phyloP scores from a whole-genome alignment of 78 protist species.

The Dictyostelium firmibasis region DNA sequence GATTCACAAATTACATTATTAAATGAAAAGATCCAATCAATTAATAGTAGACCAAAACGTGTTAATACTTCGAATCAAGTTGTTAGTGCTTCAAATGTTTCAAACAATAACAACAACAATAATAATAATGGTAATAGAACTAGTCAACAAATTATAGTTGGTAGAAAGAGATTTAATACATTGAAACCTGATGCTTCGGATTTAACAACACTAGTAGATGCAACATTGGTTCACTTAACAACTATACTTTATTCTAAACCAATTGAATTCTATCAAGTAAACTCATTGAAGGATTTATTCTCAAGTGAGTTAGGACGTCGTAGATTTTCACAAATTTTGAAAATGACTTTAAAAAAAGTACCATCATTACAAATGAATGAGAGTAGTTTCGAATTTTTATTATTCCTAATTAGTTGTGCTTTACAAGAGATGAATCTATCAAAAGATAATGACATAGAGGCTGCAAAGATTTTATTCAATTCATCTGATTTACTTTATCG shows the following conservation, averaged over 20 bases:
- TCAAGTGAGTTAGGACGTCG: conserved; percentile 38
- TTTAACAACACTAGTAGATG: conserved; percentile 26
- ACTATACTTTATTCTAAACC: conserved; percentile 27
- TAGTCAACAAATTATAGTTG: conserved; percentile 24
- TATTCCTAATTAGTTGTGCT: conserved; percentile 12
- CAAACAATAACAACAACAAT: too few species aligned
- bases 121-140: not conserved
- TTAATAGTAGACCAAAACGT: conserved; percentile 39
- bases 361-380: conserved; percentile 18
- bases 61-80: not conserved
- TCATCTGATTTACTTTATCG: conserved; percentile 19
- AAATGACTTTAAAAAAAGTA: conserved; percentile 31
- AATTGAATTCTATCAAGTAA: conserved; percentile 46
- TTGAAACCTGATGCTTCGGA: conserved; percentile 30
- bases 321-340: conserved; percentile 44
- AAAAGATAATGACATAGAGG: not conserved
- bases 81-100: not conserved
- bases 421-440: conserved; percentile 44
- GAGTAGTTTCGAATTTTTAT: conserved; percentile 19
- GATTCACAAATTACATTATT: conserved; percentile 20
- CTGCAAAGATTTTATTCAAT: conserved; percentile 33
- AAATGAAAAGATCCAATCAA: conserved; percentile 9
- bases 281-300: conserved; percentile 19
- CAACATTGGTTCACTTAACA: not conserved
- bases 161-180: conserved; percentile 63